A percentile compares a stretch with the other conserved stretches of the same genome.
Evolutionary conservation across 495 filamentous ascomycete genomes (phyloP).

Genomic region (Podospora fimiseda): DNA sequence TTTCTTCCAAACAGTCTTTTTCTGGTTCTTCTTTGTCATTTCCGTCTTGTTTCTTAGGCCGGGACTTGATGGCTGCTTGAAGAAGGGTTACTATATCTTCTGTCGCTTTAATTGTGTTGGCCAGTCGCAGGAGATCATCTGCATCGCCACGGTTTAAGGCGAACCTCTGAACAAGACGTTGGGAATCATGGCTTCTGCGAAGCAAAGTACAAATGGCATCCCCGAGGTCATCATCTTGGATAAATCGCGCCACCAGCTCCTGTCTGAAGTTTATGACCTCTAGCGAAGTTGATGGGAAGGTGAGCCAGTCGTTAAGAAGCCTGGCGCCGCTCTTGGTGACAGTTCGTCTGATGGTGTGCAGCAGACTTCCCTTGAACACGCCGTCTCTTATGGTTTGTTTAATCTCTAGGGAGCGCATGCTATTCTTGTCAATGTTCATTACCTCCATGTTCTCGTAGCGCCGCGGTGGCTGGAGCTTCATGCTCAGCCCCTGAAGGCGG

Average conservation of each 20-base stretch:
- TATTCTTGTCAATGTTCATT: constrained; percentile 89
- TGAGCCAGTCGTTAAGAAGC: constrained; percentile 74
- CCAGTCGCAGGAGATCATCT: constrained; percentile 83
- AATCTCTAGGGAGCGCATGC: constrained; percentile 83
- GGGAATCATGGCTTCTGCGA: constrained; percentile 72
- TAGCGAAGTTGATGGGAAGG: constrained; percentile 79
- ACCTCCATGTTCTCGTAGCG: constrained; percentile 64
- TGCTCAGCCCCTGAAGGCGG: constrained; percentile 67
- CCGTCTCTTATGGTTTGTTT: constrained; percentile 72
- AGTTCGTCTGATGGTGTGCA: constrained; percentile 83
- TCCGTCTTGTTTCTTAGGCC: no score
- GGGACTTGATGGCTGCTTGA: constrained; percentile 14
- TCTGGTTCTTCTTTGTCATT: background rate
- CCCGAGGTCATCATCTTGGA: constrained; percentile 55
- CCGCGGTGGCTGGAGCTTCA: constrained; percentile 79
- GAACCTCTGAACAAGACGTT: constrained; percentile 88
- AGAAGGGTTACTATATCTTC: constrained; percentile 52
- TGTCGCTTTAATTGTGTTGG: constrained; percentile 73
- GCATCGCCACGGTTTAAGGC: constrained; percentile 84
- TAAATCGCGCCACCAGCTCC: constrained; percentile 71
- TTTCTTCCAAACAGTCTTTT: constrained; percentile 38
- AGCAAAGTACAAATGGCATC: constrained; percentile 63
- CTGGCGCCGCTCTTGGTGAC: constrained; percentile 85
- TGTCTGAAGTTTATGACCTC: constrained; percentile 71
- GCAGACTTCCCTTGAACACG: constrained; percentile 68